phyloP scores from a whole-genome alignment of 2,329 filamentous ascomycete species.

The Helicocarpus griseus region DNA sequence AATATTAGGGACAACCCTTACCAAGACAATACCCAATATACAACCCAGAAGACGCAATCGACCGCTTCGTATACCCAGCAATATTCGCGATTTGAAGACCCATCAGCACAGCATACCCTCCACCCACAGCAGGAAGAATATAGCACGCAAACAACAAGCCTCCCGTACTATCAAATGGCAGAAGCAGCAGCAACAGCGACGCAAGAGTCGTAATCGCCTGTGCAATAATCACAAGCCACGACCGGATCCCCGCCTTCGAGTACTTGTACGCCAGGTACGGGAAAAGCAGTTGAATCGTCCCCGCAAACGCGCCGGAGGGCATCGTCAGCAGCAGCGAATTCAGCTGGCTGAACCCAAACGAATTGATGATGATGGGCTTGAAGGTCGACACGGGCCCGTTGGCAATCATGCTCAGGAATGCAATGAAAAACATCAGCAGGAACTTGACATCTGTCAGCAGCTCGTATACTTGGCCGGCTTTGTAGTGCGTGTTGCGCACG shows the following conservation, averaged over 20 bases:
- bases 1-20: no score
- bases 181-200: constrained; percentile 33
- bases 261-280: constrained; percentile 34
- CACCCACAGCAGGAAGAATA: constrained; percentile 37
- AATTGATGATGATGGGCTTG: constrained; percentile 37
- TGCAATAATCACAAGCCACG: constrained; percentile 32
- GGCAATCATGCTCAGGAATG: constrained; percentile 33
- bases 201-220: constrained; percentile 34
- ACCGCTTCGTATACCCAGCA: constrained; percentile 44
- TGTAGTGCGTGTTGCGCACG: constrained; percentile 36
- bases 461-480: constrained; percentile 33
- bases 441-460: constrained; percentile 20
- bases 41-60: constrained; percentile 38
- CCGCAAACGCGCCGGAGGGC: constrained; percentile 29
- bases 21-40: constrained; percentile 45
- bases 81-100: constrained; percentile 42
- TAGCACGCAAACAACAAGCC: constrained; percentile 40
- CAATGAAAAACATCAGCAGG: constrained; percentile 33
- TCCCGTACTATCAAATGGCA: constrained; percentile 33
- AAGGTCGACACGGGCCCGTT: constrained; percentile 39
- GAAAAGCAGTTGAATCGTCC: constrained; percentile 31
- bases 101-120: constrained; percentile 43
- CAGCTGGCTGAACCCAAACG: constrained; percentile 35
- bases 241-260: constrained; percentile 17
- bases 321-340: constrained; percentile 36